These are phyloP conservation scores for Paramecium sexaurelia DNA, from an alignment of 73 alveolate species.

Conservation along the genomic window DNA sequence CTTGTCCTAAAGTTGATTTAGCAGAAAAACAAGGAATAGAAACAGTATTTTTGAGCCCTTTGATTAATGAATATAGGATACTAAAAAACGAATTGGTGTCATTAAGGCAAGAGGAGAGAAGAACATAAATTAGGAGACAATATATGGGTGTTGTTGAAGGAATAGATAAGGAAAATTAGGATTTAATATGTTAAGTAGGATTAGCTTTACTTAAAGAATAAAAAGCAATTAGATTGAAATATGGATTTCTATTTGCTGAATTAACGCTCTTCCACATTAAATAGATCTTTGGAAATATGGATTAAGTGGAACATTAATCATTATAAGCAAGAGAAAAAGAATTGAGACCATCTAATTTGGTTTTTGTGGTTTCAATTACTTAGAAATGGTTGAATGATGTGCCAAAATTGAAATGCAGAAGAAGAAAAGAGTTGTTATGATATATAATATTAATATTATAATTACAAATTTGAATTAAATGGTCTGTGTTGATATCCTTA, in stretches of 20 bases:
- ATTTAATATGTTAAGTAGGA: background rate
- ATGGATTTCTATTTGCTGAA: constrained; percentile 1
- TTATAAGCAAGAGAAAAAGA: constrained; percentile 14
- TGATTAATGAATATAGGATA: background rate
- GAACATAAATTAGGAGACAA: background rate
- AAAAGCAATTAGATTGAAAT: constrained; percentile 27
- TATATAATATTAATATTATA: background rate
- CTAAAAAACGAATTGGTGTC: background rate
- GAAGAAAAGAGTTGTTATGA: constrained; percentile 41
- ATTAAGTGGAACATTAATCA: background rate
- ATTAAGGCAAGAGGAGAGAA: constrained; percentile 16
- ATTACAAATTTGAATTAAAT: constrained; percentile 21
- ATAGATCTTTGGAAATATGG: constrained; percentile 16
- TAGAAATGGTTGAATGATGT: constrained; percentile 23
- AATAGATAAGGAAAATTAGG: constrained; percentile 6
- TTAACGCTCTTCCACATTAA: constrained; percentile 5
- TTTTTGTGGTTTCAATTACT: background rate
- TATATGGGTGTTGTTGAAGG: constrained; percentile 44
- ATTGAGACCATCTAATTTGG: constrained; percentile 4
- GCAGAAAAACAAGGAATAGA: background rate
- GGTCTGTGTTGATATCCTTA: constrained; percentile 1
- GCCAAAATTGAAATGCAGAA: constrained; percentile 50
- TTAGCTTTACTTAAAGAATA: background rate
- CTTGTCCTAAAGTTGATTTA: constrained; percentile 25
- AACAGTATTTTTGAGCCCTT: background rate